These are phyloP conservation scores for Apiotrichum akiyoshidainum DNA, from an alignment of 1,284 basidiomycete species.

Conservation along the genomic window DNA sequence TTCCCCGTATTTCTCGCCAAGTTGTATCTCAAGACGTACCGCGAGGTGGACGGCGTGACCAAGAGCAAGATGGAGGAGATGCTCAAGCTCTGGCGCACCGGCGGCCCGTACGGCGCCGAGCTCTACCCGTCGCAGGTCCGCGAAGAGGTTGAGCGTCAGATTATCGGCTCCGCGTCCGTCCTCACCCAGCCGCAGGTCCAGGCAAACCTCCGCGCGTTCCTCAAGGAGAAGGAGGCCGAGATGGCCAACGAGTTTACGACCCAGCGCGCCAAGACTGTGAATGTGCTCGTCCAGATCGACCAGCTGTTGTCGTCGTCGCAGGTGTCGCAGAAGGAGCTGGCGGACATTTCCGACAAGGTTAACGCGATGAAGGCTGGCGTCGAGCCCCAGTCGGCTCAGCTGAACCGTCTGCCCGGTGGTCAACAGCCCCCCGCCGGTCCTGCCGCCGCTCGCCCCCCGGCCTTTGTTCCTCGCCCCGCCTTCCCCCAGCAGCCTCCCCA, in stretches of 20 bases:
- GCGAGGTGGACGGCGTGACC: conserved; percentile 73
- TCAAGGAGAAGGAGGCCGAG: conserved; percentile 38
- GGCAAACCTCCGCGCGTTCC: conserved; percentile 26
- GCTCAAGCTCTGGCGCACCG: conserved; percentile 85
- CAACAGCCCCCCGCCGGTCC: conserved; percentile 14
- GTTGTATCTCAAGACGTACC: conserved; percentile 79
- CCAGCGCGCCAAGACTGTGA: conserved; percentile 30
- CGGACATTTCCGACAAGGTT: conserved; percentile 42
- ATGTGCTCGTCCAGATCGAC: conserved; percentile 39
- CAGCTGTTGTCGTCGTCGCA: conserved; percentile 34
- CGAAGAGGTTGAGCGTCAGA: conserved; percentile 39
- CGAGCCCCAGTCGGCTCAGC: conserved; percentile 37
- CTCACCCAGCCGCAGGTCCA: conserved; percentile 24
- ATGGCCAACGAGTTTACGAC: conserved; percentile 29
- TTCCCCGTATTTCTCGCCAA: conserved; percentile 65
- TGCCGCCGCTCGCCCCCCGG: conserved; percentile 38
- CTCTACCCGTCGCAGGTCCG: conserved; percentile 55
- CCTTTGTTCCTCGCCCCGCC: conserved; percentile 3
- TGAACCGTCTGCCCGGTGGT: conserved; percentile 4
- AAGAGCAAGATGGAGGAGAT: conserved; percentile 94
- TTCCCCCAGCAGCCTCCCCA: conserved; percentile 11
- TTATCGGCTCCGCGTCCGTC: conserved; percentile 33
- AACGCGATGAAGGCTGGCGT: conserved; percentile 41
- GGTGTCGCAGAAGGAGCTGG: conserved; percentile 39
- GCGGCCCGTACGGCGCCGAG: conserved; percentile 71